phyloP scores from a whole-genome alignment of 768 basidiomycete species.

The Russula griseocarnosa region DNA sequence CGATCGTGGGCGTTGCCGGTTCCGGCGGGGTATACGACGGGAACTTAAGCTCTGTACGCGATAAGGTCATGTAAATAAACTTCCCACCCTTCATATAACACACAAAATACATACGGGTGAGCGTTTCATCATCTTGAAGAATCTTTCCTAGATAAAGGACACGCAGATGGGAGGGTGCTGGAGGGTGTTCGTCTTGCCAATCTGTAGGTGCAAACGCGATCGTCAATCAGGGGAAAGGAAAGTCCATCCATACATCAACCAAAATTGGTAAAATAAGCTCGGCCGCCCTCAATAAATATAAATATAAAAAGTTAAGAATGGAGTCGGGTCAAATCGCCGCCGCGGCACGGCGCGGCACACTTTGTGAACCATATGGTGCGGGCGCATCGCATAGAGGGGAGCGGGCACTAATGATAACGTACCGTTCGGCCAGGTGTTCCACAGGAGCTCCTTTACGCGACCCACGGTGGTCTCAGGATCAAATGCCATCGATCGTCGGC shows the following conservation, averaged over 20 bases:
- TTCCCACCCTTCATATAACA: too few species aligned
- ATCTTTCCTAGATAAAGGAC: slow-evolving; percentile 75
- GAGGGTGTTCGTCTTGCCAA: slow-evolving; percentile 76
- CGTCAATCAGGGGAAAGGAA: neutral
- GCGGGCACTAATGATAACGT: slow-evolving; percentile 28
- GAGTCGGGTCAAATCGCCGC: neutral
- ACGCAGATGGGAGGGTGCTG: slow-evolving; percentile 71
- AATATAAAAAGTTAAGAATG: neutral
- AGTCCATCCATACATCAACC: slow-evolving; percentile 6
- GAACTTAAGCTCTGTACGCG: slow-evolving; percentile 34
- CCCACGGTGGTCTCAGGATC: slow-evolving; percentile 72
- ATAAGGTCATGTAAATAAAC: neutral
- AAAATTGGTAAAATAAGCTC: neutral
- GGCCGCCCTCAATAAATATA: too few species aligned
- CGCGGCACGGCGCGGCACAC: neutral
- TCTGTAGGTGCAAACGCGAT: slow-evolving; percentile 42
- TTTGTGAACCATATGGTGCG: neutral
- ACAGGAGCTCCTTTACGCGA: slow-evolving; percentile 76
- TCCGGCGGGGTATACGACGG: slow-evolving; percentile 35
- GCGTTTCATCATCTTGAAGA: slow-evolving; percentile 78
- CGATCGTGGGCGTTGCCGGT: slow-evolving; percentile 50
- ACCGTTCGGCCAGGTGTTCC: slow-evolving; percentile 81
- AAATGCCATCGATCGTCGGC: slow-evolving; percentile 65
- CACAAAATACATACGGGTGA: slow-evolving; percentile 48
- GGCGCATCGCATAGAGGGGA: neutral